These are phyloP conservation scores for Eustoma russellianum DNA, from an alignment of 257 asterid species.

Conservation along the genomic window DNA sequence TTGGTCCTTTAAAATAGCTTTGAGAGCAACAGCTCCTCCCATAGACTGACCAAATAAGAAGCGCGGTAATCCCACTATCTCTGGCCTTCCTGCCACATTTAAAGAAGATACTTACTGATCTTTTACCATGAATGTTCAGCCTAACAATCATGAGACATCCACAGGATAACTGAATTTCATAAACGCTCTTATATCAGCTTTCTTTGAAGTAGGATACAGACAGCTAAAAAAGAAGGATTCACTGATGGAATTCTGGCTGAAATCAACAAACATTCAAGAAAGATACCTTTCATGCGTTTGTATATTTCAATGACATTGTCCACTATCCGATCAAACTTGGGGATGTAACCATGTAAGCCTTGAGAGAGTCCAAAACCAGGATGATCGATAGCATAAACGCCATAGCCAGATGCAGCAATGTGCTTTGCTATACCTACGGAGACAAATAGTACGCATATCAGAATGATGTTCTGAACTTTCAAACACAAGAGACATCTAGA, in stretches of 20 bases:
- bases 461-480: background rate
- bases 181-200: too few relatives aligned
- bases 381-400: conserved; percentile 91
- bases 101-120: background rate
- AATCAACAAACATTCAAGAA: background rate
- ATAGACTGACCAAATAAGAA: conserved; percentile 93
- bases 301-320: conserved; percentile 78
- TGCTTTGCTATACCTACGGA: conserved; percentile 81
- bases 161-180: too few relatives aligned
- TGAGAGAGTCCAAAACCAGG: conserved; percentile 98
- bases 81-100: conserved; percentile 64
- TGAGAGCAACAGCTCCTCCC: conserved; percentile 95
- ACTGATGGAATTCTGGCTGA: too few relatives aligned
- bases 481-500: too few relatives aligned
- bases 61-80: conserved; percentile 63
- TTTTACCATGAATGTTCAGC: too few relatives aligned
- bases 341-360: conserved; percentile 90
- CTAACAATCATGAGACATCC: too few relatives aligned
- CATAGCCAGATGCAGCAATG: conserved; percentile 86
- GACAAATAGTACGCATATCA: conserved; percentile 2
- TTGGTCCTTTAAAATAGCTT: conserved; percentile 69
- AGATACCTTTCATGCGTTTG: conserved; percentile 62
- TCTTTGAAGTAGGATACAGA: too few relatives aligned
- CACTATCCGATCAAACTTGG: conserved; percentile 66
- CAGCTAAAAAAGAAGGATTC: too few relatives aligned